Evolutionary conservation across 495 filamentous ascomycete genomes (phyloP).

Genomic region (Emericellopsis terricola): DNA sequence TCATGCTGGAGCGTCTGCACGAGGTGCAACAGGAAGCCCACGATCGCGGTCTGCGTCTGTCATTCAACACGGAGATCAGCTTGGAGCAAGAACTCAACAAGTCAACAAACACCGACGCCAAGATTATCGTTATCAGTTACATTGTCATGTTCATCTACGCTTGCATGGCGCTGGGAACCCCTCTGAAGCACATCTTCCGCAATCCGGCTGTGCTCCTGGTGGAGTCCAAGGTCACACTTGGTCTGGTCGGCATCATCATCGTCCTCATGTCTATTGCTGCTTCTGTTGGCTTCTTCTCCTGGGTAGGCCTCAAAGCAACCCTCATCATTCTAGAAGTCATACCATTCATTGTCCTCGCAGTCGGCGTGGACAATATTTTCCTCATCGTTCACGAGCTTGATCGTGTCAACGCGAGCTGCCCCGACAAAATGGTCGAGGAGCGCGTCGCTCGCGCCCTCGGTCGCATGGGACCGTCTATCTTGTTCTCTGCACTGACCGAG

Average conservation of each 20-base stretch:
- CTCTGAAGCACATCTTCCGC: conserved; percentile 49
- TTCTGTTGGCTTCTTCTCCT: conserved; percentile 85
- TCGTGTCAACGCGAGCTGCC: conserved; percentile 74
- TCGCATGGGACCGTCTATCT: conserved; percentile 87
- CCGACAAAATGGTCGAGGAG: conserved; percentile 69
- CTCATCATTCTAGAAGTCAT: conserved; percentile 98
- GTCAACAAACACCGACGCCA: conserved; percentile 92
- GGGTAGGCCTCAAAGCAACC: conserved; percentile 75
- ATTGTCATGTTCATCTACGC: conserved; percentile 97
- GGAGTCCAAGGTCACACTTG: conserved; percentile 88
- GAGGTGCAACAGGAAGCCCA: conserved; percentile 64
- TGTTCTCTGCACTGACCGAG: conserved; percentile 87
- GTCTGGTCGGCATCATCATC: conserved; percentile 80
- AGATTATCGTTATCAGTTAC: conserved; percentile 93
- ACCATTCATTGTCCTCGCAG: conserved; percentile 86
- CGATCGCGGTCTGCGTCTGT: conserved; percentile 62
- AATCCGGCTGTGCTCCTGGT: conserved; percentile 75
- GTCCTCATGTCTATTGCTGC: conserved; percentile 95
- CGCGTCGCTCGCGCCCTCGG: conserved; percentile 72
- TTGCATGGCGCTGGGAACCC: conserved; percentile 75
- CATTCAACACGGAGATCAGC: conserved; percentile 87
- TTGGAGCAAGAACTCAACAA: conserved; percentile 90
- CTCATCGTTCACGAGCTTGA: conserved; percentile 97
- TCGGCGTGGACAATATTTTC: conserved; percentile 98
- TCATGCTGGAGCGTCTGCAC: conserved; percentile 49